Percentiles rank a stretch among this genome's conserved stretches.
Conservation (phyloP, 2,329 filamentous ascomycete species). For the Colletotrichum sp. region DNA sequence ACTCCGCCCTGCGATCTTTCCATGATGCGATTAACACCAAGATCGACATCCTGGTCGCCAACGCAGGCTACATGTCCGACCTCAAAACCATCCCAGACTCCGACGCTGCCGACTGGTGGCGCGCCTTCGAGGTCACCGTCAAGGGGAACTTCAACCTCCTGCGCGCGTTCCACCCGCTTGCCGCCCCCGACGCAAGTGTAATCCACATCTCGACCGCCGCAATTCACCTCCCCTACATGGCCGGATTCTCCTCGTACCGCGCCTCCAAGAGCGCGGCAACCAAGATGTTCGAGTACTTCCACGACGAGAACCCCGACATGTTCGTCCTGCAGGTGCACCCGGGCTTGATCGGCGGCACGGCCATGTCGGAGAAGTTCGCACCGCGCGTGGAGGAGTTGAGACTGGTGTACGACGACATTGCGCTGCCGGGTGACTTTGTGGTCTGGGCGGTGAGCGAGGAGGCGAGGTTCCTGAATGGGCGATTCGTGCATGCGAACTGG, state of each 20-base stretch:
- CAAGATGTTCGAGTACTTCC: conserved; percentile 46
- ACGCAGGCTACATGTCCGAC: conserved; percentile 28
- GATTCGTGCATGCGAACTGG: conserved; percentile 55
- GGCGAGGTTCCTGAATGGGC: conserved; percentile 48
- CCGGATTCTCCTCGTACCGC: conserved; percentile 40
- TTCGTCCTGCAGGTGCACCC: conserved; percentile 48
- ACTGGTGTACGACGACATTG: neutral
- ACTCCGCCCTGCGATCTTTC: conserved; percentile 3
- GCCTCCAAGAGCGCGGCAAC: conserved; percentile 44
- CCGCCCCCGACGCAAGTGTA: conserved; percentile 22
- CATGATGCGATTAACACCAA: neutral
- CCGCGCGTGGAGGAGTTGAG: neutral
- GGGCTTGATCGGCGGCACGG: conserved; percentile 1
- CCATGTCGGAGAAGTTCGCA: conserved; percentile 13
- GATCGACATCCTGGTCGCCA: conserved; percentile 32
- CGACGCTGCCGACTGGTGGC: conserved; percentile 27
- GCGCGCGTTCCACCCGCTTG: conserved; percentile 48
- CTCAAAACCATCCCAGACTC: conserved; percentile 20
- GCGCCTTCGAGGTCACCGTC: conserved; percentile 50
- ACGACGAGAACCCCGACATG: conserved; percentile 41
- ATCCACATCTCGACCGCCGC: conserved; percentile 27
- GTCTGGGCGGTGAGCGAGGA: conserved; percentile 50
- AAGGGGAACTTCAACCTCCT: conserved; percentile 51
- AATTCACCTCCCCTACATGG: conserved; percentile 26
- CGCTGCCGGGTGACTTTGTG: conserved; percentile 39